A percentile compares a stretch with the other conserved stretches of the same genome.
phyloP scores from a whole-genome alignment of 148 eudicot genomes.

The Spergularia bocconei region DNA sequence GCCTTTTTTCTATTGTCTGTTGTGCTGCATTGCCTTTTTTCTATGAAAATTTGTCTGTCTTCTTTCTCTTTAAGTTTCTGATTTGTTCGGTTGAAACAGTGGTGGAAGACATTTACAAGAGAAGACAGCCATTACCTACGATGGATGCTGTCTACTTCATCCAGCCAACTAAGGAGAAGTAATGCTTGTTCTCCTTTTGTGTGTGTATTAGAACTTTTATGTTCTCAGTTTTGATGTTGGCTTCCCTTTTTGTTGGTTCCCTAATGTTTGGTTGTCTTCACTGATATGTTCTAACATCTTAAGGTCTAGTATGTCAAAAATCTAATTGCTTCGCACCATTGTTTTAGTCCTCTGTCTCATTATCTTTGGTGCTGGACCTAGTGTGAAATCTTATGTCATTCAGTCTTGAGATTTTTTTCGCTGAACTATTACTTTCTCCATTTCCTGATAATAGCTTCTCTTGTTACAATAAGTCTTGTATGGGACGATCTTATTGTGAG shows the following conservation, averaged over 20 bases:
- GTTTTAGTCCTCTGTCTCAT: background rate
- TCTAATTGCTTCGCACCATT: background rate
- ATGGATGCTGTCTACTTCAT: conserved; percentile 93
- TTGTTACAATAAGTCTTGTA: too few species aligned
- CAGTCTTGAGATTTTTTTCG: background rate
- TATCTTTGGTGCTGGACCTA: background rate
- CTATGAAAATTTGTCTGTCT: background rate
- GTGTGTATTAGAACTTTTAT: background rate
- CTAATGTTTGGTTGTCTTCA: background rate
- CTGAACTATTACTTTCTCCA: too few species aligned
- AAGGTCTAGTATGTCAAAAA: background rate
- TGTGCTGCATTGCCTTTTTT: background rate
- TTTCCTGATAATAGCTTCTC: too few species aligned
- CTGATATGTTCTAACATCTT: background rate
- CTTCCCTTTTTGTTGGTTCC: background rate
- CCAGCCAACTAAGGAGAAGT: conserved; percentile 94
- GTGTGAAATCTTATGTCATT: background rate
- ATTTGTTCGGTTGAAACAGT: conserved; percentile 45
- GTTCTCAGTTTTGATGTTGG: background rate
- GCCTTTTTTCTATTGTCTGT: background rate
- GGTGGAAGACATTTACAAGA: conserved; percentile 91
- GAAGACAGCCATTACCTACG: conserved; percentile 88
- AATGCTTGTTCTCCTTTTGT: conserved; percentile 17
- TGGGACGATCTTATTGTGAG: too few species aligned
- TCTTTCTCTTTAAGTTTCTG: conserved; percentile 9